Base-by-base conservation (phyloP, 2,329 filamentous ascomycete genomes). In the Pseudogymnoascus pannorum region DNA sequence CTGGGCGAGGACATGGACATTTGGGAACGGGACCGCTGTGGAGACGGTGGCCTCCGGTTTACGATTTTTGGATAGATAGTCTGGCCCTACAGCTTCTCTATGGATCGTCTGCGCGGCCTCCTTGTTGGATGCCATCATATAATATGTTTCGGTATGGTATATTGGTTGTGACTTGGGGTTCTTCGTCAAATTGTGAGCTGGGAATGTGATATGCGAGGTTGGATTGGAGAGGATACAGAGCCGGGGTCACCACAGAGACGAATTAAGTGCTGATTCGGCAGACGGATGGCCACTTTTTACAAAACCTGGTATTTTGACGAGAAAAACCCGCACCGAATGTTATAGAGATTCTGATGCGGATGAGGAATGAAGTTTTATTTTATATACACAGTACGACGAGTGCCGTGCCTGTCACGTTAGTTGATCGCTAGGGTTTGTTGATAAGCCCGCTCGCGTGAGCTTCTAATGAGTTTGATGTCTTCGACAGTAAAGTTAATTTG, bases 21-120 rank as follows among this genome's bases (percentile, higher is more conserved):
- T 97, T 65, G 92, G 87, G 70, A 91, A 87, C 48, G 85, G 77
- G 38, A 97, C 86, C 63, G 85, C 82, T 61, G 87, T 92, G 11
- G 94, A 99, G 42, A 97, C 88, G 2, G 92, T 97, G 11, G 92
- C 92, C 62, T 83, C 88, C 40, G 91, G 92, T 73, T 93, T 95
- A 73, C 93, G 85, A n/a, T n/a, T 40, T 66, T 83, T 85, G 64
- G 87, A 83, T 62, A 86, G 84, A 75, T 96, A 96, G 65, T 87
- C 81, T 54, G 91, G 92, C 1, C 92, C 92, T 63, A 96, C 85
- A 66, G 83, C 85, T 74, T 91, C 81, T 29, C 33, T 58, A 6
- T 58, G 33, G 2, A 18, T 26, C 18, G 33, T 4, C 20, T 58
- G 57, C 20, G 33, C 9, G 31, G 57, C 9, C 6, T 38, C 33